Evolutionary conservation across 2,329 filamentous ascomycete species (phyloP), one percentile per base, ranked within the genome.

Genomic region (Waltergamsia citrina): DNA sequence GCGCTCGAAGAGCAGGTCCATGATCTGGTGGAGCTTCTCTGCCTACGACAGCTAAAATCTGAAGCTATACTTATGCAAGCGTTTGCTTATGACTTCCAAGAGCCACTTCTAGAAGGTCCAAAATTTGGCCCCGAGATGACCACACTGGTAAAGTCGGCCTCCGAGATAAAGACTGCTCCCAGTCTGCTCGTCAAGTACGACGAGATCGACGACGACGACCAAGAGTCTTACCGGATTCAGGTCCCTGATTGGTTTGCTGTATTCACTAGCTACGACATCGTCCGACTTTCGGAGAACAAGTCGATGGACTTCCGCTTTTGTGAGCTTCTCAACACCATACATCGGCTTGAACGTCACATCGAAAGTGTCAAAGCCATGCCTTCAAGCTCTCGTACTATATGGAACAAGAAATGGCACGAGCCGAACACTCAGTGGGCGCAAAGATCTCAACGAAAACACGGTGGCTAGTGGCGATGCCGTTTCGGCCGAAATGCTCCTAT

Each of bases 391-490:
- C 8, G 8, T 24, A n/a, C 22, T 8, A 24, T 24, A n/a, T 8
- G 15, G 17, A 18, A 20, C 24, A 34, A 27, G 32, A 20, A 28
- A 17, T 34, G 32, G 32, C 32, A 34, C 24, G 9, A 19, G 15
- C 32, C 32, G 16, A 15, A 9, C 3, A 16, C 23, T 4, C 12
- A n/a, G 11, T 34, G 32, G 32, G 17, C 12, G 6, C 17, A 16
- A 6, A 12, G 16, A 12, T 20, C 10, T 8, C 9, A 19, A 14
- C 32, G 18, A 5, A 26, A 19, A 11, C 19, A 20, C 14, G 32
- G 32, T n/a, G 32, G 32, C 23, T 34, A 34, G 32, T 34, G 32
- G 32, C 23, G n/a, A 20, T 34, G 32, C 32, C 32, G 32, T 27
- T 34, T 19, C 23, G 32, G 24, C 11, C 9, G 9, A 4, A 25